phyloP scores from a whole-genome alignment of 208 protist species.

The Wallacemonas sp. region DNA sequence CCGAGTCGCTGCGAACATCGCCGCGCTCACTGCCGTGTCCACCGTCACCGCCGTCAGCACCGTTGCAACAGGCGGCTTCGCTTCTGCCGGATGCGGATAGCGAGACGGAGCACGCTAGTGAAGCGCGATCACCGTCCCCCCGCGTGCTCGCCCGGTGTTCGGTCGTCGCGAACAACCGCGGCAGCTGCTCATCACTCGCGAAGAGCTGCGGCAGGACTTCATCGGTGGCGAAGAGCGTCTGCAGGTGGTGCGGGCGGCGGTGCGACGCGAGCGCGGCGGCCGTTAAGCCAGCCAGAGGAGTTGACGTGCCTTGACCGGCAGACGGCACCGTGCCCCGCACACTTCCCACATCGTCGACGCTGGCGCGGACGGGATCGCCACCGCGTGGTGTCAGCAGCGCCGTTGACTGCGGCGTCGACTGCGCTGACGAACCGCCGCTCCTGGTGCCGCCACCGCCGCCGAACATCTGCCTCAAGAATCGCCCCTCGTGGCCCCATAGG shows the following conservation, averaged over 20 bases:
- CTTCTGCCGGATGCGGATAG: neutral
- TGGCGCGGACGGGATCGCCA: neutral
- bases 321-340: neutral
- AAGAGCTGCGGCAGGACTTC: neutral
- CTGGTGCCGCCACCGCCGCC: neutral
- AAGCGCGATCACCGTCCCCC: no score
- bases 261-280: neutral
- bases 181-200: constrained; percentile 1
- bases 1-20: neutral
- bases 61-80: constrained; percentile 15
- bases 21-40: constrained; percentile 25
- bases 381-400: neutral
- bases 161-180: neutral
- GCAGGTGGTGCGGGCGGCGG: constrained; percentile 1
- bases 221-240: constrained; percentile 15
- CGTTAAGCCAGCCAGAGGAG: neutral
- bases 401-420: neutral
- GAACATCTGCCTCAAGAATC: constrained; percentile 23
- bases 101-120: neutral
- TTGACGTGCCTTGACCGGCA: neutral
- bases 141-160: neutral
- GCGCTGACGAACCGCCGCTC: neutral
- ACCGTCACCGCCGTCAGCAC: constrained; percentile 16
- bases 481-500: constrained; percentile 31
- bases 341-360: neutral